phyloP scores from a whole-genome alignment of 2,329 filamentous ascomycete species.

The Penicillium sp. region DNA sequence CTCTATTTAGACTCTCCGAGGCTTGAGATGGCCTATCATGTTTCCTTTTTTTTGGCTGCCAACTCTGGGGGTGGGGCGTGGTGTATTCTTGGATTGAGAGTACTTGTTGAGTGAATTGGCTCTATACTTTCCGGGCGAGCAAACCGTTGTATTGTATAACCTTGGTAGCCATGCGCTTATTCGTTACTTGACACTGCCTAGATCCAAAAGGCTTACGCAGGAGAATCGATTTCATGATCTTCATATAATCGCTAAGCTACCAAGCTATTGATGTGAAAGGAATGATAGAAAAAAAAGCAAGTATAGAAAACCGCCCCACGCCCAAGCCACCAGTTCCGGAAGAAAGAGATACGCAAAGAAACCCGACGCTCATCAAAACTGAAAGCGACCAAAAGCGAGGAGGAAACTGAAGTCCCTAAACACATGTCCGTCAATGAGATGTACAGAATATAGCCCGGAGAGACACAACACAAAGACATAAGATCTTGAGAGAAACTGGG shows the following conservation, averaged over 20 bases:
- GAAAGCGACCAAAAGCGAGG: background rate
- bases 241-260: slow-evolving; percentile 5
- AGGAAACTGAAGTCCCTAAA: slow-evolving; percentile 10
- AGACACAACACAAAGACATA: no score
- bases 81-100: background rate
- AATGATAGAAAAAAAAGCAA: background rate
- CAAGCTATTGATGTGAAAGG: slow-evolving; percentile 6
- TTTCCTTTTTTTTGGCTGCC: background rate
- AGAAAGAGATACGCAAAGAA: slow-evolving; percentile 5
- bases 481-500: background rate
- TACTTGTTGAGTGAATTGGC: no score
- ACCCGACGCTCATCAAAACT: slow-evolving; percentile 1
- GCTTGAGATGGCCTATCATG: background rate
- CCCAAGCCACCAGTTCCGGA: background rate
- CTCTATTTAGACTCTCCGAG: slow-evolving; percentile 10
- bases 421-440: slow-evolving; percentile 21
- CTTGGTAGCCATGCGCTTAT: background rate
- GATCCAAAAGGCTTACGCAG: background rate
- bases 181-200: background rate
- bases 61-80: no score
- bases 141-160: background rate
- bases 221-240: background rate
- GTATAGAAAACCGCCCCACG: background rate
- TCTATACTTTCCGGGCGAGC: no score
- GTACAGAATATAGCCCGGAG: no score